These are phyloP conservation scores for Sonneratia caseolaris DNA, from an alignment of 345 rosid genomes.

Conservation along the genomic window DNA sequence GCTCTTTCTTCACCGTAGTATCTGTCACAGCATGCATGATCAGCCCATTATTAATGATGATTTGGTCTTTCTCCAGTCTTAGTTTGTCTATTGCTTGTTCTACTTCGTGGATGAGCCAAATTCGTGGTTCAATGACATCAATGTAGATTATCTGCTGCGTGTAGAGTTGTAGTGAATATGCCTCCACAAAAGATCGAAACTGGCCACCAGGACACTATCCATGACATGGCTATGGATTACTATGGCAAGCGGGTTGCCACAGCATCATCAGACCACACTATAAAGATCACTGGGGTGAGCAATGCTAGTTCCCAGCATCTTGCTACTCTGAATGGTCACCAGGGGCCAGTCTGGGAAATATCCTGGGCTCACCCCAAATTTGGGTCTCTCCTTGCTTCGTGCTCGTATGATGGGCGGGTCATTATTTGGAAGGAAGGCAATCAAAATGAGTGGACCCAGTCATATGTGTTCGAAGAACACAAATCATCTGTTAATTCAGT, in stretches of 20 bases:
- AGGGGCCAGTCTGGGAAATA: slow-evolving; percentile 58
- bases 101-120: too few relatives aligned
- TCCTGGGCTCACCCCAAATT: slow-evolving; percentile 65
- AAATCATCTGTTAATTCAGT: slow-evolving; percentile 57
- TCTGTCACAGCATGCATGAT: too few relatives aligned
- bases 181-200: slow-evolving; percentile 50
- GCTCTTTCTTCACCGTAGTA: too few relatives aligned
- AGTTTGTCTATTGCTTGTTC: too few relatives aligned
- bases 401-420: slow-evolving; percentile 62
- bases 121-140: too few relatives aligned
- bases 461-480: slow-evolving; percentile 46
- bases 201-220: slow-evolving; percentile 45
- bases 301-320: slow-evolving; percentile 38
- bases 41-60: too few relatives aligned
- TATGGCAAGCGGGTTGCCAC: slow-evolving; percentile 56
- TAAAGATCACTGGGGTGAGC: slow-evolving; percentile 43
- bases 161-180: slow-evolving; percentile 18
- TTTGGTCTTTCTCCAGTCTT: too few relatives aligned
- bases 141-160: too few relatives aligned
- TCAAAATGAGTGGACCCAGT: slow-evolving; percentile 47
- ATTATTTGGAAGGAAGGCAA: slow-evolving; percentile 60
- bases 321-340: slow-evolving; percentile 47
- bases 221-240: slow-evolving; percentile 59
- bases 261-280: slow-evolving; percentile 48
- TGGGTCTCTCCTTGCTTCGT: slow-evolving; percentile 49